These are phyloP conservation scores for Coniochaeta prunicola DNA, from an alignment of 2,329 filamentous ascomycete species.

Conservation along the genomic window DNA sequence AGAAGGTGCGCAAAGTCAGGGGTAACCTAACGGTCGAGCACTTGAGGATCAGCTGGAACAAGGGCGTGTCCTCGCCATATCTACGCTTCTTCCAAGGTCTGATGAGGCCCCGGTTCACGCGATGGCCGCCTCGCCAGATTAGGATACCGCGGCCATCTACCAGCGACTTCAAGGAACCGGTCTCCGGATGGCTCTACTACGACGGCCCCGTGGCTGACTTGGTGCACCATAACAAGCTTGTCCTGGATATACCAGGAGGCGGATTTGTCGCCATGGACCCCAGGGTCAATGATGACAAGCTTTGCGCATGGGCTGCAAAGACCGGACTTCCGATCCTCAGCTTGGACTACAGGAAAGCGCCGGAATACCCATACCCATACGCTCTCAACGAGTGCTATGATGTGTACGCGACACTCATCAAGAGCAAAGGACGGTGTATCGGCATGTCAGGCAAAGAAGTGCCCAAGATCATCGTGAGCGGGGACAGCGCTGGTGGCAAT, in stretches of 20 bases:
- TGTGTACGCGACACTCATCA: constrained; percentile 68
- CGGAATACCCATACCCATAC: constrained; percentile 78
- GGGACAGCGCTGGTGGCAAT: constrained; percentile 79
- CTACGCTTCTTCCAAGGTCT: constrained; percentile 65
- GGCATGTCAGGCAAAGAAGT: constrained; percentile 60
- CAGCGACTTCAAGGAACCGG: constrained; percentile 77
- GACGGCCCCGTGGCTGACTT: constrained; percentile 78
- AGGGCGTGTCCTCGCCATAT: constrained; percentile 75
- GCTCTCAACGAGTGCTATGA: constrained; percentile 84
- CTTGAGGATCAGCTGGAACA: constrained; percentile 90
- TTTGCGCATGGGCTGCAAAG: constrained; percentile 86
- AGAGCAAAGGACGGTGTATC: constrained; percentile 66
- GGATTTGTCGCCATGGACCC: constrained; percentile 97
- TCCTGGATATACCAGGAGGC: constrained; percentile 87
- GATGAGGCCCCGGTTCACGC: constrained; percentile 70
- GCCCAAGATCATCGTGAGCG: constrained; percentile 66
- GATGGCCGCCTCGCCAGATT: constrained; percentile 74
- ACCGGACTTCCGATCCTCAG: constrained; percentile 85
- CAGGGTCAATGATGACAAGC: constrained; percentile 87
- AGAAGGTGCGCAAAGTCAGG: constrained; percentile 89
- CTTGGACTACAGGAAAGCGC: constrained; percentile 83
- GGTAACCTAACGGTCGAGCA: constrained; percentile 85
- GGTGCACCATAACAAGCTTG: constrained; percentile 66
- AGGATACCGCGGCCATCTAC: constrained; percentile 73
- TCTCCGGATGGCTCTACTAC: constrained; percentile 88